These are phyloP conservation scores for Fusarium armeniacum DNA, from an alignment of 2,329 filamentous ascomycete genomes.

Conservation along the genomic window DNA sequence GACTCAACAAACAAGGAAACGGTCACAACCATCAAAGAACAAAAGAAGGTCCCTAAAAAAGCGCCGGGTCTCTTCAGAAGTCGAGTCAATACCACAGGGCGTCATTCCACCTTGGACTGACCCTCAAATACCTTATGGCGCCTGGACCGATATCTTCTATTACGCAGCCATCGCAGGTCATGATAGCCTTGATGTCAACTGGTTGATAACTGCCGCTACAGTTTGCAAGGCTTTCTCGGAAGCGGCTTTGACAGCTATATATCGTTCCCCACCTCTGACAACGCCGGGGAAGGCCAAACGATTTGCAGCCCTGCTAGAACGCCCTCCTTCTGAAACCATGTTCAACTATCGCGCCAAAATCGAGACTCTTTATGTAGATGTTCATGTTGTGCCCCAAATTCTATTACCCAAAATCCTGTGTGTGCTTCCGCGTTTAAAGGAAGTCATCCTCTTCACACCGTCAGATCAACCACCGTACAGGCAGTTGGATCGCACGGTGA, in stretches of 20 bases:
- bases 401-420: slow-evolving; percentile 68
- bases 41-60: slow-evolving; percentile 39
- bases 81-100: slow-evolving; percentile 25
- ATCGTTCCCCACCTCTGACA: slow-evolving; percentile 75
- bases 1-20: slow-evolving; percentile 30
- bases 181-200: slow-evolving; percentile 65
- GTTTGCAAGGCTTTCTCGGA: slow-evolving; percentile 77
- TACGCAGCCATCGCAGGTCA: slow-evolving; percentile 69
- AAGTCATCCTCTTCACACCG: slow-evolving; percentile 79
- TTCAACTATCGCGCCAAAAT: slow-evolving; percentile 80
- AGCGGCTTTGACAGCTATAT: slow-evolving; percentile 80
- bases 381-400: slow-evolving; percentile 69
- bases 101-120: slow-evolving; percentile 69
- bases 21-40: slow-evolving; percentile 26
- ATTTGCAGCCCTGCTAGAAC: slow-evolving; percentile 68
- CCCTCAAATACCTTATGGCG: slow-evolving; percentile 72
- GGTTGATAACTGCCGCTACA: slow-evolving; percentile 75
- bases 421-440: slow-evolving; percentile 74
- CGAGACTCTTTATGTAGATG: slow-evolving; percentile 77
- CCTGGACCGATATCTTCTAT: slow-evolving; percentile 78
- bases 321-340: slow-evolving; percentile 61
- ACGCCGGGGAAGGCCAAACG: slow-evolving; percentile 59
- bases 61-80: slow-evolving; percentile 29
- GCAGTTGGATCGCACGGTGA: slow-evolving; percentile 66
- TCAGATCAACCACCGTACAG: slow-evolving; percentile 78